These are phyloP conservation scores for Calocybe gambosa DNA, from an alignment of 1,284 basidiomycete species.

Conservation along the genomic window DNA sequence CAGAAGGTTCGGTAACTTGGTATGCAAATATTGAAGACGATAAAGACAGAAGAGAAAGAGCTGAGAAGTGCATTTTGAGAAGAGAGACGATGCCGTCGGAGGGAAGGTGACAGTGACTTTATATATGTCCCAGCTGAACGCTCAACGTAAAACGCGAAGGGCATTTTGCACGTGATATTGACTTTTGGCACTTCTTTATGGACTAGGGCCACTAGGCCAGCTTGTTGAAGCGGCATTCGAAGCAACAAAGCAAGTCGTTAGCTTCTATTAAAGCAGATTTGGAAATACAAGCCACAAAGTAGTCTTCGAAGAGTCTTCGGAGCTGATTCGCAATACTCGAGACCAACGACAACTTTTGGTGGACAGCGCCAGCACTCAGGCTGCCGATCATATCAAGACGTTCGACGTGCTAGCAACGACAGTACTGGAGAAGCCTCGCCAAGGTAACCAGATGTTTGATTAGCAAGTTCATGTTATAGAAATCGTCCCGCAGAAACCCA, in stretches of 20 bases:
- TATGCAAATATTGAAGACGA: conserved; percentile 56
- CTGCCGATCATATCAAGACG: neutral
- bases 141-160: conserved; percentile 12
- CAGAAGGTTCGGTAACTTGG: conserved; percentile 49
- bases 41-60: conserved; percentile 43
- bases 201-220: no score
- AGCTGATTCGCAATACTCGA: neutral
- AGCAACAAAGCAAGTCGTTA: neutral
- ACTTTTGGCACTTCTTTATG: conserved; percentile 1
- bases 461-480: neutral
- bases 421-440: neutral
- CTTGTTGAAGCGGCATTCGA: no score
- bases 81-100: neutral
- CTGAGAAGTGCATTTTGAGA: conserved; percentile 38
- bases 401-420: neutral
- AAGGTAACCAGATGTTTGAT: neutral
- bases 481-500: no score
- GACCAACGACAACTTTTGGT: neutral
- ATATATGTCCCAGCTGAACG: conserved; percentile 9
- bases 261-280: neutral
- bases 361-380: neutral
- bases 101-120: conserved; percentile 13
- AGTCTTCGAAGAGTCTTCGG: neutral
- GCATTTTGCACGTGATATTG: conserved; percentile 13
- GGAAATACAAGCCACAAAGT: neutral